Percentiles rank a stretch among this genome's conserved stretches.
Evolutionary conservation across 108 stramenopile species (phyloP).

Genomic region (Fragilaria radians): DNA sequence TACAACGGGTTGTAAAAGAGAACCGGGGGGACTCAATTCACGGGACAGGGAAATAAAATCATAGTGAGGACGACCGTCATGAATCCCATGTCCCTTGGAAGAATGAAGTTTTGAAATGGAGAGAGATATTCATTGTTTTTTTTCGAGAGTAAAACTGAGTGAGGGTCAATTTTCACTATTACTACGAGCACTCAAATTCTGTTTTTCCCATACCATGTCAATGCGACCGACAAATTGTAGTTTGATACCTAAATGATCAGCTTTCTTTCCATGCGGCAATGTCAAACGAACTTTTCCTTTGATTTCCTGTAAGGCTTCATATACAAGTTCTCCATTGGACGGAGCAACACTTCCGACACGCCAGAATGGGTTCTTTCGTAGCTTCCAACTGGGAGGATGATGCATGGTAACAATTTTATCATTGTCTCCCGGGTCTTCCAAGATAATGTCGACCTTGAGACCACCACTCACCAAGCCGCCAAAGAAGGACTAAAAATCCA

Average conservation of each 20-base stretch:
- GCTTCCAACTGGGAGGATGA: conserved; percentile 75
- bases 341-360: conserved; percentile 2
- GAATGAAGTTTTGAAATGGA: conserved; percentile 2
- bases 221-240: conserved; percentile 96
- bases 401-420: conserved; percentile 46
- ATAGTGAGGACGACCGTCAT: conserved; percentile 74
- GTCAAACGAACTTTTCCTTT: conserved; percentile 77
- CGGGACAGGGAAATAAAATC: conserved; percentile 94
- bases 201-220: conserved; percentile 67
- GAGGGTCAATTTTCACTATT: too few species aligned
- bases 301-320: conserved; percentile 63
- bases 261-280: conserved; percentile 89
- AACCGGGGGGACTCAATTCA: conserved; percentile 89
- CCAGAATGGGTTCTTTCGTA: conserved; percentile 81
- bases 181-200: conserved; percentile 2
- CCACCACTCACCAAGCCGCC: conserved; percentile 43
- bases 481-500: conserved; percentile 52
- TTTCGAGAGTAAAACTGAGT: neutral
- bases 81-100: conserved; percentile 55
- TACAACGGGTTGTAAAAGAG: conserved; percentile 64
- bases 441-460: conserved; percentile 57
- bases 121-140: neutral
- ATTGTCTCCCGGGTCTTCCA: conserved; percentile 20
- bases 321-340: conserved; percentile 28
- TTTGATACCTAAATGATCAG: conserved; percentile 96